Evolutionary conservation across 2,329 filamentous ascomycete genomes (phyloP), one percentile per base, ranked within the genome.

Genomic region (Fusarium brevicatenulatum): DNA sequence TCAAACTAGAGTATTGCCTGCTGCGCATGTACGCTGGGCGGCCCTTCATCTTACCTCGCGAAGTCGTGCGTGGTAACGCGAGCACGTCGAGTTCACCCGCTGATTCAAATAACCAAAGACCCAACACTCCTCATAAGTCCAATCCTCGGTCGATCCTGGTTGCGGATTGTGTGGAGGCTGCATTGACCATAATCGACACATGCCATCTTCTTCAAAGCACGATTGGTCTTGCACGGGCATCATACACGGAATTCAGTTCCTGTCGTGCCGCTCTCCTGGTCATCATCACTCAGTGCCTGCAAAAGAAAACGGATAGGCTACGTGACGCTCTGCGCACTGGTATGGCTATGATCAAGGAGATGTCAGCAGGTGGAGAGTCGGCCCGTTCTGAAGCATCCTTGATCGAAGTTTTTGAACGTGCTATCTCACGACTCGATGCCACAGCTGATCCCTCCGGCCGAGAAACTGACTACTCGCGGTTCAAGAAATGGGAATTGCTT

Each of bases 181-280:
- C 87, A 5, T 77, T 87, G 34, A 83, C 85, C 63, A 84, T 87
- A 16, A 82, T 89, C 23, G 84, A 87, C 47, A 82, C 87, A 9
- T 88, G 86, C 68, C 84, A 84, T 44, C 79, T 85, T 8, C 82
- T 89, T 9, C 83, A 85, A 43, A 84, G 84, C 49, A 85, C 84
- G n/a, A 84, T 85, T 19, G 87, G 87, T 21, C 85, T 89, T 58
- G 86, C 87, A 10, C 83, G 86, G 36, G 86, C 86, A 6, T 88
- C 86, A 0, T 89, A 88, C 72, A 88, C 86, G 7, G 87, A 89
- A 70, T 89, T 88, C 74, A 87, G 85, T 74, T 86, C 87, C 7
- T 88, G 86, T 56, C 86, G 87, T 46, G 86, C 86, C 15, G 86
- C 87, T 13, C 79, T 89, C 10, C 81, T 89, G 6, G 86, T 88